These are phyloP conservation scores for Neofusicoccum ribis DNA, from an alignment of 2,329 filamentous ascomycete genomes.

Conservation along the genomic window DNA sequence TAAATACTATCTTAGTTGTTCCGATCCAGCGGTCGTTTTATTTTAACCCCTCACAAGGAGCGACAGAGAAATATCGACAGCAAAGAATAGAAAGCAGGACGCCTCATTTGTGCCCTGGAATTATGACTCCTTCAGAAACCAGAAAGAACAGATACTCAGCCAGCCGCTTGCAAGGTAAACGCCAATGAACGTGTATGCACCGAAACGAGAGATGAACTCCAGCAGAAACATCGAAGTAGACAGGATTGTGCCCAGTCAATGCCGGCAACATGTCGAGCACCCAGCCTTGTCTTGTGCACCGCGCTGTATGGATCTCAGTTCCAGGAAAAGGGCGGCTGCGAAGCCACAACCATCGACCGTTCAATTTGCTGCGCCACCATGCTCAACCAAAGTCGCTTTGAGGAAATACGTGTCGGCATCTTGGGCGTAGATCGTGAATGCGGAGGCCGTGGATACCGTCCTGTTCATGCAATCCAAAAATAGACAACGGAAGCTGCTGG, in stretches of 20 bases:
- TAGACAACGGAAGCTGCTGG: neutral
- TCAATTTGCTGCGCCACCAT: neutral
- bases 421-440: neutral
- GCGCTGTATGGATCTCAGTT: neutral
- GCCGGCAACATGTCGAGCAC: neutral
- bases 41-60: neutral
- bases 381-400: neutral
- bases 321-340: neutral
- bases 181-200: neutral
- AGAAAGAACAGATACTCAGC: neutral
- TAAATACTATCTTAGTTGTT: neutral
- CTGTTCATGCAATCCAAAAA: neutral
- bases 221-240: neutral
- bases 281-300: too few species aligned
- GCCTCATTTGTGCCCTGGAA: neutral
- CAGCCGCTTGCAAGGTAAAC: neutral
- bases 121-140: neutral
- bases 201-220: neutral
- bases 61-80: neutral
- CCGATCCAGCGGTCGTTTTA: constrained; percentile 11
- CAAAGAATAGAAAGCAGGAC: constrained; percentile 11
- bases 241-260: neutral
- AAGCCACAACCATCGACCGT: neutral
- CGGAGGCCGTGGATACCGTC: neutral
- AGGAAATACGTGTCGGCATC: neutral